Base-by-base conservation (phyloP, 2,329 filamentous ascomycete species). In the Fusarium domesticum region DNA sequence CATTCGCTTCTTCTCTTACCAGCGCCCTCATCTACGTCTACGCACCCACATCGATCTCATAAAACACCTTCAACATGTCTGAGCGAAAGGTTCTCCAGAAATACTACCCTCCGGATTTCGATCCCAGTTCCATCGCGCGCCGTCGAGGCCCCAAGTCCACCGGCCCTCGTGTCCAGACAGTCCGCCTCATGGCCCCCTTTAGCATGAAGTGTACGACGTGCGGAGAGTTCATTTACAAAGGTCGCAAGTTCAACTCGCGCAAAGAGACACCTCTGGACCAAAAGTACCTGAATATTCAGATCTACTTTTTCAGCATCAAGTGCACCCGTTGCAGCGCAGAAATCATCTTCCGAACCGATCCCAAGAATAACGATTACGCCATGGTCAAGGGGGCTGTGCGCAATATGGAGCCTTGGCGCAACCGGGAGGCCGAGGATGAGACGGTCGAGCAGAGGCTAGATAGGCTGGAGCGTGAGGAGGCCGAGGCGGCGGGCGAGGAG, bases 311-410 rank as follows among this genome's bases (percentile, higher is more conserved):
- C 74, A 61, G 64, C 51, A 95, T 92, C 59, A 80, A 89, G 6
- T 96, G 92, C 69, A 95, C 91, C 25, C 74, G 89, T 37, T 96
- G 92, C 69, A 84, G 77, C 34, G 83, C 80, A 34, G 89, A 96
- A 63, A 96, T 97, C 57, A 90, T 88, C 0, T 95, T 97, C 73
- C 85, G 87, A 53, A 97, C 93, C 0, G 93, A 98, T 57, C 93
- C 93, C 0, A 95, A 95, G 67, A 91, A 91, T 62, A 89, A 90
- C 76, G 92, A 97, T 64, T 98, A 96, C 64, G 81, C 69, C 80
- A 76, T 78, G 62, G 79, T 95, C 66, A 77, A 78, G 38, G 92
- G 93, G 14, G 93, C 92, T 5, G 89, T 92, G 69, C 79, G 93
- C 35, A 97, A 96, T 66, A 93, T 93, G 52, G 93, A 98, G 67